phyloP scores from a whole-genome alignment of 768 basidiomycete species.

The Infundibulicybe gibba region DNA sequence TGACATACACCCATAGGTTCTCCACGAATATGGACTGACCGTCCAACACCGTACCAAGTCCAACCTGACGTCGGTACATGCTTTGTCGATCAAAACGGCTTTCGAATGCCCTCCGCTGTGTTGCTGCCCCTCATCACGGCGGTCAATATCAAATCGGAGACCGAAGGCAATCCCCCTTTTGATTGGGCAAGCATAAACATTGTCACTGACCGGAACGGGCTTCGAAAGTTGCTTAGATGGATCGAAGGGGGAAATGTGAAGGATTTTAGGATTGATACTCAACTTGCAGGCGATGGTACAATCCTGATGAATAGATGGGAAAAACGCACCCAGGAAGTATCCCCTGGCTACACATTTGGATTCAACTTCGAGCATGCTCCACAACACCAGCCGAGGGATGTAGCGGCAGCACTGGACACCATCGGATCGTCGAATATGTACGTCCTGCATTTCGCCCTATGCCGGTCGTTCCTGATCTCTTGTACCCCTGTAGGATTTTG shows the following conservation, averaged over 20 bases:
- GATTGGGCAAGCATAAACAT: constrained; percentile 42
- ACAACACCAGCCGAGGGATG: constrained; percentile 48
- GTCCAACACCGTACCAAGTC: constrained; percentile 46
- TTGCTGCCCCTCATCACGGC: constrained; percentile 58
- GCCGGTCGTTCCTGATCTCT: neutral
- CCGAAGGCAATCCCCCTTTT: constrained; percentile 26
- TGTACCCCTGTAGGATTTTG: constrained; percentile 41
- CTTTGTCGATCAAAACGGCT: constrained; percentile 58
- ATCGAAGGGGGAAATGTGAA: constrained; percentile 26
- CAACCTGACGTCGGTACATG: constrained; percentile 46
- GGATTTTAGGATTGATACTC: constrained; percentile 69
- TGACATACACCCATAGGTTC: constrained; percentile 29
- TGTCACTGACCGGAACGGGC: constrained; percentile 62
- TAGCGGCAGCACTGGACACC: constrained; percentile 50
- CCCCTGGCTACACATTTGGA: constrained; percentile 45
- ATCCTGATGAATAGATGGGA: constrained; percentile 64
- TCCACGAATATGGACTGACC: constrained; percentile 48
- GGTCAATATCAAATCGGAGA: constrained; percentile 37
- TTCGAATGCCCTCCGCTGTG: constrained; percentile 29
- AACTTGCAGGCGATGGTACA: constrained; percentile 56
- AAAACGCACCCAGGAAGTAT: constrained; percentile 26
- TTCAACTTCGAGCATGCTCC: constrained; percentile 59
- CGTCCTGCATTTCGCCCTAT: constrained; percentile 15
- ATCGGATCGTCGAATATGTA: constrained; percentile 63
- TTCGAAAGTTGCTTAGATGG: constrained; percentile 65